A percentile compares a stretch with the other conserved stretches of the same genome.
phyloP scores from a whole-genome alignment of 1,139 yeast species.

The Candida sp. region DNA sequence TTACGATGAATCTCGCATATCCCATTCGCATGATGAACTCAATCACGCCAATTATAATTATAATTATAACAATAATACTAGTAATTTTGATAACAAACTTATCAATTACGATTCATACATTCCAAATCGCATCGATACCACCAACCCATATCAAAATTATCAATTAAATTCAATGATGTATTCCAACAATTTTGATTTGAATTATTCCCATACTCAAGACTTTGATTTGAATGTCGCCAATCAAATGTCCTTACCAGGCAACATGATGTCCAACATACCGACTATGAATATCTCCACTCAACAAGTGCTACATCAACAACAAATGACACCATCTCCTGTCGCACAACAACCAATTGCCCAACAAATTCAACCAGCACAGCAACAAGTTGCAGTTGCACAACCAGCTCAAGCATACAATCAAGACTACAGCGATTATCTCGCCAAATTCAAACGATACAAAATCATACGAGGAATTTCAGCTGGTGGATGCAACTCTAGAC shows the following conservation, averaged over 20 bases:
- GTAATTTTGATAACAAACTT: not conserved
- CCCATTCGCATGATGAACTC: not conserved
- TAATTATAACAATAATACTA: not conserved
- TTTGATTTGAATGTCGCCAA: not conserved
- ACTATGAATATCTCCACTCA: not conserved
- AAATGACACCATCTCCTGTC: not conserved
- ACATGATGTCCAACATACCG: not conserved
- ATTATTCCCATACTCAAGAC: not conserved
- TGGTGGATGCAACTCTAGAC: conserved; percentile 55
- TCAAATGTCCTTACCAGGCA: not conserved
- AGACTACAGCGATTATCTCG: not conserved
- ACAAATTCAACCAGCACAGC: not conserved
- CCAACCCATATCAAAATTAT: not conserved
- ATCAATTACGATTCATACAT: not conserved
- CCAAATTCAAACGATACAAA: conserved; percentile 23
- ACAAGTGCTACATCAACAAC: not conserved
- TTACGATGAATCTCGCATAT: not conserved
- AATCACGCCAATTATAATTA: not conserved
- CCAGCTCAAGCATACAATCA: not conserved
- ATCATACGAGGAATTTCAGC: conserved; percentile 57
- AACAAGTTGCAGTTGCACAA: not conserved
- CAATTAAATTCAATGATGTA: not conserved
- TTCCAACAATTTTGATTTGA: not conserved
- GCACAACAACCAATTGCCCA: not conserved
- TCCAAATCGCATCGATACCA: not conserved